These are phyloP conservation scores for Trichomonas gallinae DNA, from an alignment of 208 protist species.

Conservation along the genomic window DNA sequence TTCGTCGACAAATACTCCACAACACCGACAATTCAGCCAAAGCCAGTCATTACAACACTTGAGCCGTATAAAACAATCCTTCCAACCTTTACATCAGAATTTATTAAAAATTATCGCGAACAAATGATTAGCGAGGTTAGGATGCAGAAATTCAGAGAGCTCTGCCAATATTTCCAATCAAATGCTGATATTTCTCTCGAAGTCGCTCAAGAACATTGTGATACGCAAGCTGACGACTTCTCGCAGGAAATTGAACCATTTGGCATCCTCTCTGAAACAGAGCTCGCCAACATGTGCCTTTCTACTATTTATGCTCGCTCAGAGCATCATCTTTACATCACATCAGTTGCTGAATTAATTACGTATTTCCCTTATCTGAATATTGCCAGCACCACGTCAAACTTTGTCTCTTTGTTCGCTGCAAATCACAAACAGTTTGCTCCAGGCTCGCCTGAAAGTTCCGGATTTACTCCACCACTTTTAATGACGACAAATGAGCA, in stretches of 20 bases:
- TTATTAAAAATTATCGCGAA: neutral
- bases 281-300: neutral
- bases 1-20: slow-evolving; percentile 2
- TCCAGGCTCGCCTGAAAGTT: neutral
- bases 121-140: neutral
- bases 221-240: neutral
- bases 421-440: neutral
- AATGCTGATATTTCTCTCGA: neutral
- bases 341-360: neutral
- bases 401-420: neutral
- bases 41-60: neutral
- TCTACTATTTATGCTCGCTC: neutral
- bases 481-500: neutral
- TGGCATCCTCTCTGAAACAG: neutral
- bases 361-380: neutral
- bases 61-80: neutral
- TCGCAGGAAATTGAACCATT: neutral
- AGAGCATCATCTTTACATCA: neutral
- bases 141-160: neutral
- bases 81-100: neutral
- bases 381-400: neutral
- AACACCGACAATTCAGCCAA: neutral
- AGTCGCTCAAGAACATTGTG: slow-evolving; percentile 1
- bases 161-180: neutral
- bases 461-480: neutral